Percentiles rank a stretch among this genome's conserved stretches.
Conservation (phyloP, 139 green algal genomes). For the Micractinium sp. region DNA sequence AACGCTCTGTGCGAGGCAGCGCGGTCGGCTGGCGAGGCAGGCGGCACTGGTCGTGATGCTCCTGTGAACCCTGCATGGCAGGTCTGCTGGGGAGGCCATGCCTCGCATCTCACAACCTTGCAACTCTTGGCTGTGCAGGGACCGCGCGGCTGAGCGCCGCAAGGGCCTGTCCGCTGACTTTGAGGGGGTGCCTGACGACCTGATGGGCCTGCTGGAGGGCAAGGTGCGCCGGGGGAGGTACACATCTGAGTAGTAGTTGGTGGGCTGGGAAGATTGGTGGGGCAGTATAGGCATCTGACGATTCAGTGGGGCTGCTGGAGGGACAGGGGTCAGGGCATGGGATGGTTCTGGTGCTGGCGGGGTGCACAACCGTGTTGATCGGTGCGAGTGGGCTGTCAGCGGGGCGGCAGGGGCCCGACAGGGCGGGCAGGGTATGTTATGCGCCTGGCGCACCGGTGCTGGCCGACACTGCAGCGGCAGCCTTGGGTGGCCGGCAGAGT, state of each 20-base stretch:
- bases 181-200: slow-evolving; percentile 43
- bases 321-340: not conserved
- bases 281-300: too few species aligned
- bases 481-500: not conserved
- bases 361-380: too few species aligned
- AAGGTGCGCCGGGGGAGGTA: not conserved
- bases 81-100: not conserved
- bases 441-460: not conserved
- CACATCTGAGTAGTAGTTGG: not conserved
- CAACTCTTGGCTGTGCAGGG: slow-evolving; percentile 39
- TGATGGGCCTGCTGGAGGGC: slow-evolving; percentile 29
- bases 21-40: not conserved
- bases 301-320: not conserved
- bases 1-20: too few species aligned
- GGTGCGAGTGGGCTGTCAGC: too few species aligned
- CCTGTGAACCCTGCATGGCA: not conserved
- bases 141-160: slow-evolving; percentile 73
- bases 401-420: too few species aligned
- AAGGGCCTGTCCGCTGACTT: slow-evolving; percentile 71
- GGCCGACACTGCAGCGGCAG: not conserved
- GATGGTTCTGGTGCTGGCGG: too few species aligned
- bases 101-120: not conserved
- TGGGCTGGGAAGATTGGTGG: not conserved
- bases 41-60: not conserved
- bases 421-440: too few species aligned